Base-by-base conservation (phyloP, 768 basidiomycete species). In the Russula abietina region DNA sequence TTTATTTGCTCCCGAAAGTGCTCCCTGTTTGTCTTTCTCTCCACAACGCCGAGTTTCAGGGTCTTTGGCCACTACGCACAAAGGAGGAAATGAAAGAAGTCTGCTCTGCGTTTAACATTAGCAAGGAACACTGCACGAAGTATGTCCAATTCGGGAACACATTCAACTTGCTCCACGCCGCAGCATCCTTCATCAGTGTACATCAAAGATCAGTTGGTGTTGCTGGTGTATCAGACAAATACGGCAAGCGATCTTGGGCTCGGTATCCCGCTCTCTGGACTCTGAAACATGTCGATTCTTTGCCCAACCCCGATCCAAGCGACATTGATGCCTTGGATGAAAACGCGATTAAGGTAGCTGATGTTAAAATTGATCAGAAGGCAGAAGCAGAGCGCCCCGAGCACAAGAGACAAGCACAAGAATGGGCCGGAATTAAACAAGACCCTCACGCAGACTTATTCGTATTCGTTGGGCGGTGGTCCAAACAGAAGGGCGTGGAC, bases 31-130 rank as follows among this genome's bases (percentile, higher is more conserved):
- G 93, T 74, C 79, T 97, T 33, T 97, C 94, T 3, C 81, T 97
- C 38, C 94, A 97, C 79, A 97, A 97, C 68, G 94, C 94, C 70
- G 94, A 97, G 74, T 97, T 97, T 82, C 94, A 97, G 72, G 94
- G 94, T 76, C 82, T 95, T 28, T 96, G 94, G 94, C 91, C 94
- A 7, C 81, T 97, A 28, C 88, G 94, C 51, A 97, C 94, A 41
- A 96, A 96, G 78, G 93, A 95, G 71, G 94, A 97, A 74, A 94
- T 95, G 93, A 95, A 93, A 78, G 94, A 97, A 73, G 94, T 97
- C 52, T 97, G 94, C 73, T 95, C 94, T 3, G 94, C 94, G 3
- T 97, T 97, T 82, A 96, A 96, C 75, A 91, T 97, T 73, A 89
- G 89, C 79, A 96, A 96, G 75, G 93, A 95, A 71, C 81, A 92